A percentile compares a stretch with the other conserved stretches of the same genome.
These are phyloP conservation scores for Pleurotus salmoneostramineus DNA, from an alignment of 768 basidiomycete species.

Conservation along the genomic window DNA sequence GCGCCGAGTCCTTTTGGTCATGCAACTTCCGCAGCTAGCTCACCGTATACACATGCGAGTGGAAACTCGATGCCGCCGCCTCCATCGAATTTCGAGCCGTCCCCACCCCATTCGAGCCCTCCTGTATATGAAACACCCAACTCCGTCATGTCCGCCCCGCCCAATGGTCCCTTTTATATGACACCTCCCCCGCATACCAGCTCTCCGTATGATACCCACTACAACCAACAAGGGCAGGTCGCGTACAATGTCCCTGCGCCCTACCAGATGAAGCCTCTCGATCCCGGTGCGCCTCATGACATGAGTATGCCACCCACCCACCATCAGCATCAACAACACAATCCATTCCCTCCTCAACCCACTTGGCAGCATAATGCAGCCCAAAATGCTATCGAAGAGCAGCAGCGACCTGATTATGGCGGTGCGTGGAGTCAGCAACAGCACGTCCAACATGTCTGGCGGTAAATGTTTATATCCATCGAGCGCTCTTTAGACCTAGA, in stretches of 20 bases:
- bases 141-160: not conserved
- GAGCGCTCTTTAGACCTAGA: too few species aligned
- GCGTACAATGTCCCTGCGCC: not conserved
- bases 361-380: not conserved
- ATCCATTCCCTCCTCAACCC: not conserved
- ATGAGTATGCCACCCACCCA: not conserved
- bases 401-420: not conserved
- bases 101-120: not conserved
- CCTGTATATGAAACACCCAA: not conserved
- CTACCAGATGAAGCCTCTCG: not conserved
- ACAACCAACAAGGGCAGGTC: too few species aligned
- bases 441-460: too few species aligned
- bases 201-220: not conserved
- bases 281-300: not conserved
- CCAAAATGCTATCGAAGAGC: not conserved
- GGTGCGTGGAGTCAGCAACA: too few species aligned
- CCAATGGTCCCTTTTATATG: not conserved
- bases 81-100: not conserved
- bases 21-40: not conserved
- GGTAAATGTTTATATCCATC: too few species aligned
- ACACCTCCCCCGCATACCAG: not conserved
- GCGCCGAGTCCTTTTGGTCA: conserved; percentile 3
- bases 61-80: not conserved
- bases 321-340: not conserved
- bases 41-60: conserved; percentile 3